Conservation (phyloP, 345 rosid species). For the Populus tremula region DNA sequence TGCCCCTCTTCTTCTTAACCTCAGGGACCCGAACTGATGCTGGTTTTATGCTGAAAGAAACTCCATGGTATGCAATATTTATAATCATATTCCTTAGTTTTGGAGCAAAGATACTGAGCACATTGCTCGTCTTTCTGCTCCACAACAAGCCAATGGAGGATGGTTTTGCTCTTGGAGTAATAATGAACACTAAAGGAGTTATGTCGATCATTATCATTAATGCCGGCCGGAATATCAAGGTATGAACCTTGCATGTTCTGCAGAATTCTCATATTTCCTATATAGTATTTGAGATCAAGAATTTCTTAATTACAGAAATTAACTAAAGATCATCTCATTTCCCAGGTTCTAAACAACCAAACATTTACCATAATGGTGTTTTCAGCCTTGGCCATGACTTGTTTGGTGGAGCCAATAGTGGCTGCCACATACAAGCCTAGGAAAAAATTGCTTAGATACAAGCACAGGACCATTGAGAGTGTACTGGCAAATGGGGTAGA, state of each 20-base stretch:
- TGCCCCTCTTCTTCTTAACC: conserved; percentile 50
- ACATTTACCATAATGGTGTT: conserved; percentile 40
- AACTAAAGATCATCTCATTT: too few relatives aligned
- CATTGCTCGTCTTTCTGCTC: conserved; percentile 28
- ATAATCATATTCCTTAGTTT: conserved; percentile 17
- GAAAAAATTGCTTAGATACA: conserved; percentile 22
- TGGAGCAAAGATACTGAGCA: conserved; percentile 40
- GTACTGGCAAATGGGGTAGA: conserved; percentile 24
- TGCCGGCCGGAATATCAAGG: conserved; percentile 45
- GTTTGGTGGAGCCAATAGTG: conserved; percentile 41
- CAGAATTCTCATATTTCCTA: too few relatives aligned
- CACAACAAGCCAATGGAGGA: conserved; percentile 35
- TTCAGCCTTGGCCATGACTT: conserved; percentile 38
- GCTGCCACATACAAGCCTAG: conserved; percentile 18
- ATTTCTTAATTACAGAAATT: too few relatives aligned
- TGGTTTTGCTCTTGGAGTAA: conserved; percentile 43
- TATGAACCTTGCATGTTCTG: background rate
- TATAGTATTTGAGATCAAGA: too few relatives aligned
- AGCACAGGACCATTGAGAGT: conserved; percentile 35
- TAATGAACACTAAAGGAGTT: conserved; percentile 73
- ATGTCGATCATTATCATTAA: conserved; percentile 48
- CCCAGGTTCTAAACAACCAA: conserved; percentile 40
- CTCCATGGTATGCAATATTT: background rate
- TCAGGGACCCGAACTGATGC: conserved; percentile 40
- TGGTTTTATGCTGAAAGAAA: background rate